Base-by-base conservation (phyloP, 139 green algal species). In the Chlamydomonas sphaeroides region DNA sequence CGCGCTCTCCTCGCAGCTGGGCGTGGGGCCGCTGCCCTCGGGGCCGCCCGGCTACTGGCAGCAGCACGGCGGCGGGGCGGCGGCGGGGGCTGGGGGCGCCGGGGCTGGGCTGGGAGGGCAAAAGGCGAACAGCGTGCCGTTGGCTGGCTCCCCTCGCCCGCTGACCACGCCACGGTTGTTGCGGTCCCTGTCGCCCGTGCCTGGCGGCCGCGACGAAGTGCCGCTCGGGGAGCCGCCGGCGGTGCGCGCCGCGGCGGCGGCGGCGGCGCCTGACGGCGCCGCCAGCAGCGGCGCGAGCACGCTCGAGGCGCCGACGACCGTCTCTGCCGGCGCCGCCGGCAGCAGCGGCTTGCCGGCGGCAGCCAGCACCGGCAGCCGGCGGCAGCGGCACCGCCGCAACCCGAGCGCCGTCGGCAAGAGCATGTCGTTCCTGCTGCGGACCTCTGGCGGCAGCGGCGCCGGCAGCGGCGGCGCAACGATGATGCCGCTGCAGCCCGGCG, bases 351-450 rank as follows among this genome's bases (percentile, higher is more conserved):
- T 66, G 59, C 30, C 20, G 15, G 25, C 56, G 25, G 56, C 56
- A 1, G 25, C 17, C 56, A 25, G 56, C 56, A 63, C 17, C 56
- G 25, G 14, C 61, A 11, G 65, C 7, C 35, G 15, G 21, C 69
- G 69, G 49, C 69, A 45, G 65, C 45, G 41, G 49, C 48, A 65
- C 48, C 71, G 48, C 5, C 32, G 5, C 36, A 68, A 20, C 38
- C 7, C 33, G 36, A 79, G 72, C 72, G 56, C 56, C 15, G 17
- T 79, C 14, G 72, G 36, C 21, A 51, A 62, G 17, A 59, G 30
- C 74, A 81, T 81, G 74, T 72, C 61, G 1, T 81, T 81, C 39
- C 61, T 81, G 18, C 59, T 81, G 20, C 57, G 74, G 2, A 38
- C 38, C 36, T 51, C 32, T 18, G 35, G 71, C 56, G 56, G 28